phyloP scores from a whole-genome alignment of 176 grass and related monocot species.

The Bromus sterilis region DNA sequence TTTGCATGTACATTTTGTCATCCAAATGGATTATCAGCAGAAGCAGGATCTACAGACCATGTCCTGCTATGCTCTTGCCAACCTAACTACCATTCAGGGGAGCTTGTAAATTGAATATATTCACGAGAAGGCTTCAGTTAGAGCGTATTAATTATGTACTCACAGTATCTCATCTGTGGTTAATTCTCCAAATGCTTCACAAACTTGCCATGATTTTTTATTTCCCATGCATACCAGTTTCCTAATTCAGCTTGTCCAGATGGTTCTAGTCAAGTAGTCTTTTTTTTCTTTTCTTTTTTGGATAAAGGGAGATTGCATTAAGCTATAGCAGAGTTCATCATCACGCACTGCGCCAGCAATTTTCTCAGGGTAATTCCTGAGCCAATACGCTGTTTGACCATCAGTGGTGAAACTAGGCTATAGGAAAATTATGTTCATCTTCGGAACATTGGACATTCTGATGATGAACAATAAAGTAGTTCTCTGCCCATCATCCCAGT shows the following conservation, averaged over 20 bases:
- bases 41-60: background rate
- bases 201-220: background rate
- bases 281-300: background rate
- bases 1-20: background rate
- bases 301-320: background rate
- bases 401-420: background rate
- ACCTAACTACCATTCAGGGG: background rate
- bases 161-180: background rate
- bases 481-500: background rate
- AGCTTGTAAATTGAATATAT: background rate
- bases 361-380: background rate
- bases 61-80: background rate
- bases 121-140: background rate
- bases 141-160: background rate
- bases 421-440: no score
- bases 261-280: background rate
- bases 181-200: background rate
- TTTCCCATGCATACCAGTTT: background rate
- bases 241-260: background rate
- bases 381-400: background rate
- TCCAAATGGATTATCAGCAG: background rate
- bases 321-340: background rate
- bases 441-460: no score
- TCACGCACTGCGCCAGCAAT: background rate
- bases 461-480: no score